Base-by-base conservation (phyloP, 305 asterid genomes). In the Fraxinus paxiana region DNA sequence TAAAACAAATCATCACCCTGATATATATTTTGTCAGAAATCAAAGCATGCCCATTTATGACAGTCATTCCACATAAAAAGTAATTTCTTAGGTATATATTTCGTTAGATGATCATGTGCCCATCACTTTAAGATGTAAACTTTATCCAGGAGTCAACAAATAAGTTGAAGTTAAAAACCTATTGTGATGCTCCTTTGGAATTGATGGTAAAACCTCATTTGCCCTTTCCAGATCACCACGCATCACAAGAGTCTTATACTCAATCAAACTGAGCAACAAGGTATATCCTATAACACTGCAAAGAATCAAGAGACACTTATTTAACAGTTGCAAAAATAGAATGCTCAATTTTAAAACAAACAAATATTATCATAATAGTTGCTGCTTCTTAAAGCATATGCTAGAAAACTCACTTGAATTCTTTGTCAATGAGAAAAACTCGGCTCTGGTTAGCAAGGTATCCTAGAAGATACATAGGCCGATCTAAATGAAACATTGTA, bases 401-500 rank as follows among this genome's bases (percentile, higher is more conserved):
- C 7, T 33, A 76, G 71, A 35, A 73, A 37, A 89, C 99, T 91
- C 91, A 96, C 99, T 96, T 96, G 87, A 96, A 96, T 85, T 96
- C 99, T 90, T 94, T 94, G 85, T 96, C 99, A 34, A 96, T 86
- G 85, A 96, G 95, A 88, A 86, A 96, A 82, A 96, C 97, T 63
- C 97, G 91, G 81, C 98, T 94, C 83, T 94, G 99, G 81, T 89
- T 92, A 56, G 99, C 98, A 54, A 96, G 96, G 90, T 94, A 96
- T 71, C 99, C 99, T 65, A 96, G 98, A 82, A 96, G 91, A 88
- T 96, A 96, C 99, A 96, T 96, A 2, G 99, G 98, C 56, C 97
- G 93, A 85, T 96, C 99, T 87, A 96, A 88, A 90, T 96, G 99
- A 81, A 89, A 96, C 98, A 96, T 96, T 31, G 99, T 96, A 74